Evolutionary conservation across 345 rosid species (phyloP).

Genomic region (Camelina neglecta): DNA sequence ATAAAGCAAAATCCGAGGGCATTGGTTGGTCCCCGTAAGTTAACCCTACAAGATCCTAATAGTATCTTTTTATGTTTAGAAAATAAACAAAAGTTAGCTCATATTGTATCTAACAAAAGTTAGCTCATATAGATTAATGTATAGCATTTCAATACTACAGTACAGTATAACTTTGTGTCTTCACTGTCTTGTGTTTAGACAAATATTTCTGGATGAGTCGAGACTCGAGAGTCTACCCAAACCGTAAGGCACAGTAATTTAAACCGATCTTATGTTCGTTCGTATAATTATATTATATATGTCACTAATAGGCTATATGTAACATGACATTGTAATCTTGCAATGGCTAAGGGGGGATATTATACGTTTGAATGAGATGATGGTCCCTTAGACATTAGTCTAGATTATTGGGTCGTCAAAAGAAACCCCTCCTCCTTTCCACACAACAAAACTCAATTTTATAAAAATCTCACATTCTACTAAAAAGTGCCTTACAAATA

Average conservation of each 20-base stretch:
- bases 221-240: not conserved
- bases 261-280: not conserved
- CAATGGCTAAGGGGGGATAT: not conserved
- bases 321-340: not conserved
- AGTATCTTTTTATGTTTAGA: constrained; percentile 4
- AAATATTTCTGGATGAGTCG: not conserved
- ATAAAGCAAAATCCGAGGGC: constrained; percentile 7
- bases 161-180: not conserved
- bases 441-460: constrained; percentile 32
- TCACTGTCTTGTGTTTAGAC: not conserved
- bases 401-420: constrained; percentile 59
- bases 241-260: not conserved
- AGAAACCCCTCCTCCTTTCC: constrained; percentile 41
- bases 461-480: constrained; percentile 41
- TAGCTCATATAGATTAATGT: not conserved
- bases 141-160: not conserved
- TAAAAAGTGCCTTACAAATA: constrained; percentile 37
- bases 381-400: constrained; percentile 58
- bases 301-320: not conserved
- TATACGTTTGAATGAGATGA: constrained; percentile 14
- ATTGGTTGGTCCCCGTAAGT: constrained; percentile 20
- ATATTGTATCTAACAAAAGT: not conserved
- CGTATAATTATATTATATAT: not conserved
- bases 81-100: constrained; percentile 13
- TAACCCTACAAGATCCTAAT: constrained; percentile 32